phyloP scores from a whole-genome alignment of 306 rosid species.

The peach (Prunus persica) region Prunus_persica_NCBIv2 NC_034014.1:20427001-20427500 shows the following conservation, averaged over 20 bases:
- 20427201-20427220: background rate
- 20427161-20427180: too few relatives aligned
- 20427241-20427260: too few relatives aligned
- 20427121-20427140: background rate
- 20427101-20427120: background rate
- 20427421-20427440: conserved; percentile 24
- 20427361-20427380: background rate
- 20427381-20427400: background rate
- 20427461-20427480: conserved; percentile 33
- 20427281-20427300: background rate
- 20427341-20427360: background rate
- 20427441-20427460: conserved; percentile 27
- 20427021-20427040: conserved; percentile 25
- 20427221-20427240: background rate
- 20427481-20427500: conserved; percentile 37
- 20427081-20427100: background rate
- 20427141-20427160: too few relatives aligned
- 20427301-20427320: background rate
- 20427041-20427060: conserved; percentile 21
- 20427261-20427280: background rate
- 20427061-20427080: conserved; percentile 26
- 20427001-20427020: conserved; percentile 26
- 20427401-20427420: background rate
- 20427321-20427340: background rate
- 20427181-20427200: too few relatives aligned